Evolutionary conservation across 2,329 filamentous ascomycete genomes (phyloP).

Genomic region (Colletotrichum zoysiae): DNA sequence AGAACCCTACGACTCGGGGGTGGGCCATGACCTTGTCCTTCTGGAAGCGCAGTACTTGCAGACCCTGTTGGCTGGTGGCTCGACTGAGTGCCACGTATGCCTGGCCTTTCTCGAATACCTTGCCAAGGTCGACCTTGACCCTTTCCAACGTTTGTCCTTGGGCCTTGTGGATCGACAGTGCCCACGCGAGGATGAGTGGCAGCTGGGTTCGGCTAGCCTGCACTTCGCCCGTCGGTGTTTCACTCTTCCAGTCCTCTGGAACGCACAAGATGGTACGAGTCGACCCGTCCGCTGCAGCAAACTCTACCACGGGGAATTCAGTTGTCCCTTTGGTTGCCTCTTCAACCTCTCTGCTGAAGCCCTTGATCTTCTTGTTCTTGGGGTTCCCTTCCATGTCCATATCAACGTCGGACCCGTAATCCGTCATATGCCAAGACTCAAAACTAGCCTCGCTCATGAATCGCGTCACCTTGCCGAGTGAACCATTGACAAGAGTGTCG

Average conservation of each 20-base stretch:
- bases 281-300: conserved; percentile 82
- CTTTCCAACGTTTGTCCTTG: conserved; percentile 94
- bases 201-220: conserved; percentile 87
- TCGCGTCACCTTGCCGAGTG: conserved; percentile 84
- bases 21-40: conserved; percentile 95
- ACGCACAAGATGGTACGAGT: conserved; percentile 83
- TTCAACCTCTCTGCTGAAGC: conserved; percentile 58
- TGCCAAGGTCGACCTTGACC: conserved; percentile 93
- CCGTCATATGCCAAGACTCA: conserved; percentile 47
- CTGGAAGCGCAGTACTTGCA: conserved; percentile 91
- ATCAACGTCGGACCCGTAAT: conserved; percentile 60
- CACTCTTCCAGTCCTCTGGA: conserved; percentile 94
- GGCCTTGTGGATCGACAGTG: conserved; percentile 96
- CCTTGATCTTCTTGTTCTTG: conserved; percentile 70
- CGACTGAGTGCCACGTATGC: conserved; percentile 97
- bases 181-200: conserved; percentile 95
- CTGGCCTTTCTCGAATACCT: conserved; percentile 96
- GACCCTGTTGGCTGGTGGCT: conserved; percentile 86
- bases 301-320: conserved; percentile 87
- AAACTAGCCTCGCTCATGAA: conserved; percentile 73
- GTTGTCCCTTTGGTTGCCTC: conserved; percentile 53
- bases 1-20: conserved; percentile 86
- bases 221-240: conserved; percentile 93
- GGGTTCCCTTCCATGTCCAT: conserved; percentile 58
- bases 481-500: conserved; percentile 92